A percentile compares a stretch with the other conserved stretches of the same genome.
These are phyloP conservation scores for Dentipellis fragilis DNA, from an alignment of 768 basidiomycete species.

Conservation along the genomic window DNA sequence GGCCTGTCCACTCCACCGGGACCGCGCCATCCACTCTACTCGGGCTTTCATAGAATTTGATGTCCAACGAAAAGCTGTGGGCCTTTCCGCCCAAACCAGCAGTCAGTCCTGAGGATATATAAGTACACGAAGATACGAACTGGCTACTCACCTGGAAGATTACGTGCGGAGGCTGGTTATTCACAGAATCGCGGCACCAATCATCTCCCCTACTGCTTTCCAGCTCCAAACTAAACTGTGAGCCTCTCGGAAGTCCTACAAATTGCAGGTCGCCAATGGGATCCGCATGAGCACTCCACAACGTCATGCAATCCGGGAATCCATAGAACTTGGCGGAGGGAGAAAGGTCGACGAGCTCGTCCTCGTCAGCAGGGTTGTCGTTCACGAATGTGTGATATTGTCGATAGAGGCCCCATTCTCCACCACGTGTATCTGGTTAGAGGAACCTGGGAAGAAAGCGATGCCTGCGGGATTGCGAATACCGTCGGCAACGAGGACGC, in stretches of 20 bases:
- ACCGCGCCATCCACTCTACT: conserved; percentile 6
- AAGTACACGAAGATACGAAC: no score
- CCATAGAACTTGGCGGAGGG: conserved; percentile 29
- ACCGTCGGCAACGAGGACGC: background rate
- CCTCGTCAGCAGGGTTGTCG: no score
- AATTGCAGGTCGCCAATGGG: conserved; percentile 31
- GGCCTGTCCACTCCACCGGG: conserved; percentile 21
- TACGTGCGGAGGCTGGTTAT: no score
- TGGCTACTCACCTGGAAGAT: no score
- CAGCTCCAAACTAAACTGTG: background rate
- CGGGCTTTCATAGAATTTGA: no score
- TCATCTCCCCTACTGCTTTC: background rate
- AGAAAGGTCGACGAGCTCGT: conserved; percentile 17
- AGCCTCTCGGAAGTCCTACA: conserved; percentile 1
- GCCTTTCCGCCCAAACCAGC: no score
- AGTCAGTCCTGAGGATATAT: no score
- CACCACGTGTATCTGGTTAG: conserved; percentile 25
- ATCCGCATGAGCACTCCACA: conserved; percentile 34
- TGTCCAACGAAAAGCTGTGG: no score
- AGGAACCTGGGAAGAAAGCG: conserved; percentile 15
- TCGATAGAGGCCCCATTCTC: conserved; percentile 37
- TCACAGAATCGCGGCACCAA: no score
- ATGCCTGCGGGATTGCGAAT: no score
- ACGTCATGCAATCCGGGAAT: no score
- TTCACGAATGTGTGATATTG: conserved; percentile 31